Evolutionary conservation across 352 stramenopile genomes (phyloP).

Genomic region (Hyaloperonospora brassicae): DNA sequence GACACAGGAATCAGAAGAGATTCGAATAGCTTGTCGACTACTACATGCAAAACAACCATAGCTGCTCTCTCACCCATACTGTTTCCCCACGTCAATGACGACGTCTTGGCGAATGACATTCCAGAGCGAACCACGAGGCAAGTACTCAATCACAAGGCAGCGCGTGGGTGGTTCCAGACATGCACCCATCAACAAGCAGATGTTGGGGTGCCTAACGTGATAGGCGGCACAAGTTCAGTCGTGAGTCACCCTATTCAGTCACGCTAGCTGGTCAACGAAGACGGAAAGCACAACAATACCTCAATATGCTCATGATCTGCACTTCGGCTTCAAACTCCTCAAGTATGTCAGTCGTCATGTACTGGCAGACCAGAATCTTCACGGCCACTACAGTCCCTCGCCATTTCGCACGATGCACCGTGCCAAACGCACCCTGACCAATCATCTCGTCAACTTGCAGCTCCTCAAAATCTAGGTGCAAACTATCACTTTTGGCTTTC

Average conservation of each 20-base stretch:
- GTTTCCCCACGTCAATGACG: constrained; percentile 59
- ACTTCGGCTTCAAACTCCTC: constrained; percentile 85
- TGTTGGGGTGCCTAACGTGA: constrained; percentile 70
- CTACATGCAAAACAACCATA: not conserved
- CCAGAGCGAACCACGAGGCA: constrained; percentile 75
- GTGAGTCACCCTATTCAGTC: constrained; percentile 3
- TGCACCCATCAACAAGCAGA: constrained; percentile 77
- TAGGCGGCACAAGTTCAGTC: constrained; percentile 1
- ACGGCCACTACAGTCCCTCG: constrained; percentile 69
- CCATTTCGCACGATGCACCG: constrained; percentile 68
- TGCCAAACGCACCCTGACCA: constrained; percentile 78
- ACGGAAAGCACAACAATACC: constrained; percentile 26
- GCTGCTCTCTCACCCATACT: constrained; percentile 42
- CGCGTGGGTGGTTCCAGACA: constrained; percentile 71
- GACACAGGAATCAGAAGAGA: not conserved
- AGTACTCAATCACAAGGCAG: constrained; percentile 83
- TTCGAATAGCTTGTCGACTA: not conserved
- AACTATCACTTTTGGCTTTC: constrained; percentile 62
- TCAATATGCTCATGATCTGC: constrained; percentile 86
- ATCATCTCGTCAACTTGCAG: constrained; percentile 77
- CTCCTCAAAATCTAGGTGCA: constrained; percentile 76
- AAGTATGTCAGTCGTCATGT: constrained; percentile 75
- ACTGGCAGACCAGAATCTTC: constrained; percentile 81
- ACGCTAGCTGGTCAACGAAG: not conserved
- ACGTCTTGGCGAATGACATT: constrained; percentile 79